Base-by-base conservation (phyloP, 2,329 filamentous ascomycete species). In the Daldinia eschscholtzii region DNA sequence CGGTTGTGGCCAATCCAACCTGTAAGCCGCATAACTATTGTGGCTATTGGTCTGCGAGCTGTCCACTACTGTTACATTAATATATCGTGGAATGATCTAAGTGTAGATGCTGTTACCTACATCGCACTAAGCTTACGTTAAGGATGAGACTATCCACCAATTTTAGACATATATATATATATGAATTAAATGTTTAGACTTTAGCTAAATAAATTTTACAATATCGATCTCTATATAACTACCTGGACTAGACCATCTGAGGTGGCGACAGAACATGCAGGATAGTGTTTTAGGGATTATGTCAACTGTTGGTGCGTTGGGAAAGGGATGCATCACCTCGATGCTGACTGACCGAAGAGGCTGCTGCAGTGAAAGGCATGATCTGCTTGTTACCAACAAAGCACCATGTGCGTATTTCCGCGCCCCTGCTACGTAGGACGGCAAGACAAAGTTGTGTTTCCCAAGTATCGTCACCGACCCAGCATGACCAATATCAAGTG, bases 261-360 rank as follows among this genome's bases (percentile, higher is more conserved):
- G 20, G 35, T 26, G 30, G 18, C 13, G 20, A 42, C 18, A 15
- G 46, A 46, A 35, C 48, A 65, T 44, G 39, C 13, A 55, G 13
- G 10, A 18, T 48, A 33, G 6, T 30, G 58, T 50, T 41, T 44
- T 15, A 42, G 57, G 23, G 46, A 44, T 60, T 28, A 39, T 20
- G 61, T 42, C 63, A 71, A 71, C 66, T 59, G 69, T 69, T 69
- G 66, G 58, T 56, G 44, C 61, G 65, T 71, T 69, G 66, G 61
- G 65, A 60, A 57, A 26, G 53, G 41, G 52, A 64, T 64, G 57
- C 58, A 28, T 60, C 53, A 30, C 2, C 26, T 71, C 41, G 30
- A 46, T 61, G 69, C 66, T 66, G 60, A 62, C 65, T 62, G 62
- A 70, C 55, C 50, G 53, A 57, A 42, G 23, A 28, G 37, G 33